Percentiles rank a stretch among this genome's conserved stretches.
phyloP scores from a whole-genome alignment of 805 yeast species.

The Ogataea siamensis region DNA sequence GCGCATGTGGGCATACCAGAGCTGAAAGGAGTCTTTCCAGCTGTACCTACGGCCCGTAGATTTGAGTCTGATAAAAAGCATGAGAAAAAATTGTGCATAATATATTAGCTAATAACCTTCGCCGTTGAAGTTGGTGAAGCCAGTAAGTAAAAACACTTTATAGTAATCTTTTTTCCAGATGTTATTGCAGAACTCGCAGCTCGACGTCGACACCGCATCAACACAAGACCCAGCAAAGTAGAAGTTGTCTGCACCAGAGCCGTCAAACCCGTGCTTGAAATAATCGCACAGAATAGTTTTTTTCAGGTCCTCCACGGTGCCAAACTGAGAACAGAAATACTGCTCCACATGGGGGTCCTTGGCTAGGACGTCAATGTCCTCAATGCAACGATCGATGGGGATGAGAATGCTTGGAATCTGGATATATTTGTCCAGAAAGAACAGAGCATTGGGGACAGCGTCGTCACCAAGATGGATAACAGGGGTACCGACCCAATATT shows the following conservation, averaged over 20 bases:
- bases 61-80: slow-evolving; percentile 1
- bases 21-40: slow-evolving; percentile 19
- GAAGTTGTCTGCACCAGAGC: slow-evolving; percentile 81
- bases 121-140: slow-evolving; percentile 77
- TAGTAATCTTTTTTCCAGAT: slow-evolving; percentile 64
- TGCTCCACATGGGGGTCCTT: slow-evolving; percentile 44
- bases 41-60: slow-evolving; percentile 14
- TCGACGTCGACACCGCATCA: slow-evolving; percentile 76
- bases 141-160: slow-evolving; percentile 60
- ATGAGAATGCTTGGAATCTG: slow-evolving; percentile 77
- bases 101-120: slow-evolving; percentile 51
- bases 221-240: slow-evolving; percentile 84
- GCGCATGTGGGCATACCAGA: slow-evolving; percentile 25
- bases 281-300: slow-evolving; percentile 48
- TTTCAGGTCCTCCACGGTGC: slow-evolving; percentile 51
- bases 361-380: slow-evolving; percentile 52
- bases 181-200: slow-evolving; percentile 80
- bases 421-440: slow-evolving; percentile 74
- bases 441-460: slow-evolving; percentile 80
- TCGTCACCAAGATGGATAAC: slow-evolving; percentile 81
- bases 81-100: slow-evolving; percentile 5
- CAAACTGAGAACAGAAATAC: slow-evolving; percentile 60
- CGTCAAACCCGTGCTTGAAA: slow-evolving; percentile 63
- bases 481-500: slow-evolving; percentile 74
- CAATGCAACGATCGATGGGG: slow-evolving; percentile 62